Percentiles rank a stretch among this genome's conserved stretches.
phyloP scores from a whole-genome alignment of 495 filamentous ascomycete genomes.

The Podospora australis region DNA sequence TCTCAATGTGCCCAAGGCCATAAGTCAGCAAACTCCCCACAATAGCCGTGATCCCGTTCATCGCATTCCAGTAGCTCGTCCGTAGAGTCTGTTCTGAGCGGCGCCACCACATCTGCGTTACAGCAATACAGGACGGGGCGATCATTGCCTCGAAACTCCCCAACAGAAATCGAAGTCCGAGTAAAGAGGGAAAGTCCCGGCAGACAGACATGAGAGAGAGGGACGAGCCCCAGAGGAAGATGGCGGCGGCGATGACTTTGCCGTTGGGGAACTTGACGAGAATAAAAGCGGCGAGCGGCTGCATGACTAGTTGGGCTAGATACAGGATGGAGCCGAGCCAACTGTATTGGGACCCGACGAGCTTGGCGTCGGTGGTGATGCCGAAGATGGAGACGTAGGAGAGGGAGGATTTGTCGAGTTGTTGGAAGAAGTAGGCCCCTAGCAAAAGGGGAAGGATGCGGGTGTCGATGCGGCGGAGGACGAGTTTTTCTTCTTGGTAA shows the following conservation, averaged over 20 bases:
- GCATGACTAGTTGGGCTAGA: slow-evolving; percentile 40
- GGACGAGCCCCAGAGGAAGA: slow-evolving; percentile 36
- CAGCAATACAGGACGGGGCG: slow-evolving; percentile 43
- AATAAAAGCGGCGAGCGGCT: slow-evolving; percentile 38
- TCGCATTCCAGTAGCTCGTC: slow-evolving; percentile 46
- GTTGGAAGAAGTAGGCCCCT: slow-evolving; percentile 48
- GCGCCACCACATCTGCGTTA: slow-evolving; percentile 53
- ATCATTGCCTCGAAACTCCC: slow-evolving; percentile 39
- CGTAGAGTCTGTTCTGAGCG: slow-evolving; percentile 46
- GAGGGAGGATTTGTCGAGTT: slow-evolving; percentile 48
- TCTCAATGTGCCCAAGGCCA: slow-evolving; percentile 54
- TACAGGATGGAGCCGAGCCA: slow-evolving; percentile 42
- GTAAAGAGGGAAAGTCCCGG: slow-evolving; percentile 38
- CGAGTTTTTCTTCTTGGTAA: slow-evolving; percentile 33
- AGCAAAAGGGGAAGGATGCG: slow-evolving; percentile 45
- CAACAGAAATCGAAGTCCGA: slow-evolving; percentile 38
- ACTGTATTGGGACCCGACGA: slow-evolving; percentile 42
- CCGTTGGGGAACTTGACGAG: slow-evolving; percentile 46
- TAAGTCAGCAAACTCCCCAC: slow-evolving; percentile 49
- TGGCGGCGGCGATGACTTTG: slow-evolving; percentile 36
- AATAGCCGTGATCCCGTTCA: slow-evolving; percentile 45
- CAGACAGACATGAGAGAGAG: slow-evolving; percentile 35
- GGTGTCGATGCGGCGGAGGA: slow-evolving; percentile 41
- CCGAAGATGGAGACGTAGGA: slow-evolving; percentile 49
- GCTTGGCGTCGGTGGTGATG: slow-evolving; percentile 42